These are phyloP conservation scores for Trichoderma sp. DNA, from an alignment of 2,329 filamentous ascomycete genomes.

Conservation along the genomic window DNA sequence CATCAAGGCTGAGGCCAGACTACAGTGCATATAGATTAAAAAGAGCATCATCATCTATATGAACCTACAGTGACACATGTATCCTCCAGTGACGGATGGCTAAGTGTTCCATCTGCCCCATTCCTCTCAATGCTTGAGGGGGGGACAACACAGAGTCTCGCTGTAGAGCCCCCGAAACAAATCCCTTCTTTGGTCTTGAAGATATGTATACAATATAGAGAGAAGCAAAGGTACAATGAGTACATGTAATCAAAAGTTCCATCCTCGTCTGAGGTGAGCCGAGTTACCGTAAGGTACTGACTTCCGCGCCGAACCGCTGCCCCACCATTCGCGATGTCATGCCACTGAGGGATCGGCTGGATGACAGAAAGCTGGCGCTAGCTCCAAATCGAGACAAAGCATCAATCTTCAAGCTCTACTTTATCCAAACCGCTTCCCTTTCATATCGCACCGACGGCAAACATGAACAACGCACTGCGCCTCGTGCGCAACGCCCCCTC, in stretches of 20 bases:
- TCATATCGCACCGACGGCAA: constrained; percentile 14
- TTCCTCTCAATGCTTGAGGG: no score
- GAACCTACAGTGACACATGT: neutral
- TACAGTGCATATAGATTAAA: neutral
- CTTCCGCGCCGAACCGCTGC: constrained; percentile 22
- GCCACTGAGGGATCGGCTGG: constrained; percentile 13
- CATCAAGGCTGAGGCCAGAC: neutral
- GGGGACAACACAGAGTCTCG: no score
- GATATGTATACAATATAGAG: no score
- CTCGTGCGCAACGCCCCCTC: constrained; percentile 41
- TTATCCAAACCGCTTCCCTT: neutral
- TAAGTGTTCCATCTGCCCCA: neutral
- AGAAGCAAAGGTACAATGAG: no score
- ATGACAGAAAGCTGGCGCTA: constrained; percentile 12
- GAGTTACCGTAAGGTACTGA: no score
- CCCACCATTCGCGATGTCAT: constrained; percentile 27
- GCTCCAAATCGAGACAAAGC: neutral
- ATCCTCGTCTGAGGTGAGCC: no score
- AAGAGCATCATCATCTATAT: neutral
- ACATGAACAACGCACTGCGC: constrained; percentile 47
- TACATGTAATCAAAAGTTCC: no score
- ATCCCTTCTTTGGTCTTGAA: no score
- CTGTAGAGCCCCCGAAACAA: no score
- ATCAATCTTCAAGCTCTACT: no score
- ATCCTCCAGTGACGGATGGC: neutral